Base-by-base conservation (phyloP, 169 alveolate genomes). In the Plasmodium gallinaceum region DNA sequence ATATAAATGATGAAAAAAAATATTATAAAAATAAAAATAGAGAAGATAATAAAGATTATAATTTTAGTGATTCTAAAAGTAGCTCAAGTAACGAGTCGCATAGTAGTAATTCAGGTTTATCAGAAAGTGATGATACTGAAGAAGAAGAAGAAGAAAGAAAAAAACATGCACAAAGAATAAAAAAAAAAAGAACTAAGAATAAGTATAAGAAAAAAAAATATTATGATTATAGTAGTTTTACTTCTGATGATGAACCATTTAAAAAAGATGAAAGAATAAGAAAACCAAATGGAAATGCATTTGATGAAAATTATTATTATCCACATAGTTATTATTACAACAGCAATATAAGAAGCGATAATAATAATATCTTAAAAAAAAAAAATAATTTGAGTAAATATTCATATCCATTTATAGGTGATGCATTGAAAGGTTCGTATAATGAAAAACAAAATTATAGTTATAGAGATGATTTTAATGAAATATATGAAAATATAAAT, bases 291-390 rank as follows among this genome's bases (percentile, higher is more conserved):
- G 74, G 26, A 22, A 26, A 39, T 45, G 14, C 65, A 7, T 78
- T 78, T 43, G 89, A 78, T n/a, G 78, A 75, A 54, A 78, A 48
- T 26, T 64, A 64, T n/a, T 26, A 58, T 14, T 78, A 78, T 42
- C 68, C 45, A 9, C 76, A 12, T 20, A 78, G 46, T 64, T 78
- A 78, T 46, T 64, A 57, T 71, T 43, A 43, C 51, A 45, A 74
- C 69, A 69, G 37, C 61, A 51, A 69, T 32, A 60, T 42, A 24
- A 69, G 76, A 52, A 24, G 4, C 39, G 39, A 37, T 37, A 65
- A 65, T 65, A 37, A 32, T 32, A 65, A 37, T 52, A 65, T 46
- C 26, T 65, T 22, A 65, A 65, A n/a, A 46, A 14, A 16, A 8
- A 32, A 16, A 10, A 61, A 62, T 0, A 46, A 75, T 32, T 22